Percentiles rank a stretch among this genome's conserved stretches.
phyloP scores from a whole-genome alignment of 176 grass and related monocot genomes.

The Aegilops sharonensis region DNA sequence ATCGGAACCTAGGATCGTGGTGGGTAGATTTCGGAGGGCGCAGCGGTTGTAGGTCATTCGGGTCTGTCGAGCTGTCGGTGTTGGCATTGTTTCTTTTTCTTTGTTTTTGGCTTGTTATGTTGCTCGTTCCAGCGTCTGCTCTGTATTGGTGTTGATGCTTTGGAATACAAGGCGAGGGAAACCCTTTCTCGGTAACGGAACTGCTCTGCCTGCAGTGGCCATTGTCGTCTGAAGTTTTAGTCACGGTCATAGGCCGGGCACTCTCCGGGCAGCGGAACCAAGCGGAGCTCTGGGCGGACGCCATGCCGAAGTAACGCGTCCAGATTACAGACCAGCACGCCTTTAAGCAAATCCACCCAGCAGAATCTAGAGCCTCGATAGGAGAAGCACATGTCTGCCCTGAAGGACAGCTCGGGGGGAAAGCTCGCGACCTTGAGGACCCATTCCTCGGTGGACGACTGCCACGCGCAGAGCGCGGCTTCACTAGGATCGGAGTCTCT shows the following conservation, averaged over 20 bases:
- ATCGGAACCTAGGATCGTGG: no score
- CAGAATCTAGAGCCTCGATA: not conserved
- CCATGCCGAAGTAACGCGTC: not conserved
- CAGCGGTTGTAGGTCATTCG: no score
- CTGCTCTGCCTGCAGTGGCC: not conserved
- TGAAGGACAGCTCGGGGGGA: not conserved
- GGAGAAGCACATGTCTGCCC: not conserved
- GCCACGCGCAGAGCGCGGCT: conserved; percentile 2
- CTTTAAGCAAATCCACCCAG: conserved; percentile 15
- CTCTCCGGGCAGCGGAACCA: not conserved
- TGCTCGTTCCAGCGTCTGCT: no score
- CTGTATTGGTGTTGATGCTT: no score
- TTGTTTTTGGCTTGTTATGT: no score
- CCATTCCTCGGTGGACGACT: not conserved
- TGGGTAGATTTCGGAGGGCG: no score
- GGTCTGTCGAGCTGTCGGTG: no score
- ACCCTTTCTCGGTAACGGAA: not conserved
- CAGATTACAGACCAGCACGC: not conserved
- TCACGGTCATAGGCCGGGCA: not conserved
- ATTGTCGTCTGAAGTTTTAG: not conserved
- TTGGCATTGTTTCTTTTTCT: no score
- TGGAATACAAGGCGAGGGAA: no score
- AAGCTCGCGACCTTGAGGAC: not conserved
- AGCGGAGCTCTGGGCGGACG: not conserved
- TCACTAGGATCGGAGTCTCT: not conserved